Evolutionary conservation across 345 rosid species (phyloP), one percentile per base, ranked within the genome.

Genomic region (Arabis hirsuta): DNA sequence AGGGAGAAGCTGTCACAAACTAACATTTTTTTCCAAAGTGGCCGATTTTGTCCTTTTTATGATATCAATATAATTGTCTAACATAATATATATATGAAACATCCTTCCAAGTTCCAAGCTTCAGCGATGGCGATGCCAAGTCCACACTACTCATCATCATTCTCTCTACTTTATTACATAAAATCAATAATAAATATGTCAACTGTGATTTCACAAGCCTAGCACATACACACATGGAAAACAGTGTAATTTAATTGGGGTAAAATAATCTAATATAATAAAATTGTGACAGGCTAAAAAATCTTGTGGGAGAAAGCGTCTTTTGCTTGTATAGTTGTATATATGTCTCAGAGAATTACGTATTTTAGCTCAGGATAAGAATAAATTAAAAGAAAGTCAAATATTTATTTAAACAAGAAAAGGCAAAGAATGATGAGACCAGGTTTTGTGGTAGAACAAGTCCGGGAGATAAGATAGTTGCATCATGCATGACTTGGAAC

Each of bases 41-140:
- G 44, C 46, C 69, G 46, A 10, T 22, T n/a, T 41, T 46, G 65
- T 58, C 73, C 39, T 12, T 46, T 42, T 34, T 2, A 44, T 69
- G 11, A n/a, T 38, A 52, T 11, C 62, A n/a, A 7, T n/a, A 27
- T 26, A 3, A 29, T 26, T 58, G 39, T 51, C 29, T 48, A 29
- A 41, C 43, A 61, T 51, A 61, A 59, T 13, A 41, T 60, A 41
- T 60, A 53, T 47, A 24, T 7, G 51, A 71, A 62, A 62, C 48
- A 22, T 42, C 34, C 38, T 16, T 63, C 50, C 52, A 41, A 41
- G 10, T 22, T 43, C 60, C 27, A 12, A 60, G 67, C 69, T 52
- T 62, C 44, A 71, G 67, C 42, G 71, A 39, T 29, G 39, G 60
- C 47, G 55, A 72, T 63, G 71, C 58, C 65, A 46, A 39, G 65